A percentile compares a stretch with the other conserved stretches of the same genome.
phyloP scores from a whole-genome alignment of 139 green algal genomes.

The Chlorella sorokiniana region DNA sequence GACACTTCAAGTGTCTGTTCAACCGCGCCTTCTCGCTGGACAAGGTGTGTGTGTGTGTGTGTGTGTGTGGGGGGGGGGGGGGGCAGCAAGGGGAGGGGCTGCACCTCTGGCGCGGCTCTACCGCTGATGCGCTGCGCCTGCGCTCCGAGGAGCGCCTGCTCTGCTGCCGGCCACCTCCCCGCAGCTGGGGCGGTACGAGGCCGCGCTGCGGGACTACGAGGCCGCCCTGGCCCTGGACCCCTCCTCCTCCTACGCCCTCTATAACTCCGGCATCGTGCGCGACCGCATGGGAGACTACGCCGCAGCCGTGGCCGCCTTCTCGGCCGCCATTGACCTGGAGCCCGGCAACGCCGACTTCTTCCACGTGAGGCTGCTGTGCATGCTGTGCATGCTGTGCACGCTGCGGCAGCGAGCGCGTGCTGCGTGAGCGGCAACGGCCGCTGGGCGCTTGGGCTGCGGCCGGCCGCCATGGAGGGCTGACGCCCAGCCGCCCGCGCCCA shows the following conservation, averaged over 20 bases:
- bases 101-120: too few species aligned
- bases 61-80: not conserved
- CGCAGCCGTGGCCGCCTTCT: slow-evolving; percentile 76
- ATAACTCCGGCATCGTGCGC: slow-evolving; percentile 86
- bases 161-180: slow-evolving; percentile 3
- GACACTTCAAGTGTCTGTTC: slow-evolving; percentile 86
- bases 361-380: slow-evolving; percentile 58
- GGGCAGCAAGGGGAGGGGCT: too few species aligned
- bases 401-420: too few species aligned
- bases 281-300: slow-evolving; percentile 67
- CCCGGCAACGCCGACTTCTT: slow-evolving; percentile 82
- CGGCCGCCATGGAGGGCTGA: not conserved
- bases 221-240: slow-evolving; percentile 64
- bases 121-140: too few species aligned
- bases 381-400: too few species aligned
- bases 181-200: slow-evolving; percentile 59
- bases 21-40: slow-evolving; percentile 87
- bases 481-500: not conserved
- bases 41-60: slow-evolving; percentile 56
- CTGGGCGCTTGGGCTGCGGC: too few species aligned
- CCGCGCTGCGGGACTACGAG: slow-evolving; percentile 75
- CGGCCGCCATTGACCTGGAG: slow-evolving; percentile 72
- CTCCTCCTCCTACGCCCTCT: slow-evolving; percentile 71
- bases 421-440: too few species aligned
- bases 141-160: too few species aligned